Evolutionary conservation across 2,329 filamentous ascomycete genomes (phyloP).

Genomic region (Aspergillus pseudotamarii): DNA sequence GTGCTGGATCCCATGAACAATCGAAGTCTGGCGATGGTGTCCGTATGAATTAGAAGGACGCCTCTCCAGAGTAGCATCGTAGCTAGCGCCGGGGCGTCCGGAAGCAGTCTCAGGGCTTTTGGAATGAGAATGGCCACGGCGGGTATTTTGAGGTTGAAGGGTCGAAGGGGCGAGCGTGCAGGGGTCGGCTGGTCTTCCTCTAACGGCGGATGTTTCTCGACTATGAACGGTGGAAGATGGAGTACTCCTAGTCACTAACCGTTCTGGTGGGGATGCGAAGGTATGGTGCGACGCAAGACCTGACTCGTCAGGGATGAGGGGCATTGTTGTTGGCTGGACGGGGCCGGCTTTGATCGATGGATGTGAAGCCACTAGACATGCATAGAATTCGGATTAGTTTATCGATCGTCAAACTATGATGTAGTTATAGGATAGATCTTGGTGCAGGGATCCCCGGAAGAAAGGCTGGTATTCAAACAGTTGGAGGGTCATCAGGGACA

Average conservation of each 20-base stretch:
- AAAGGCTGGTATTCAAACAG: neutral
- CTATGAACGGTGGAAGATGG: conserved; percentile 44
- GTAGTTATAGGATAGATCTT: neutral
- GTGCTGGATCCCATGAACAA: conserved; percentile 93
- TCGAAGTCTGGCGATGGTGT: conserved; percentile 94
- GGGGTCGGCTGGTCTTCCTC: conserved; percentile 44
- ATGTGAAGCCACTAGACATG: conserved; percentile 39
- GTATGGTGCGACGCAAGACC: conserved; percentile 41
- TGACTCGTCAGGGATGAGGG: conserved; percentile 45
- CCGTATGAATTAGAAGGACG: conserved; percentile 64
- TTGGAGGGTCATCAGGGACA: conserved; percentile 11
- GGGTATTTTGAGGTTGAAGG: conserved; percentile 37
- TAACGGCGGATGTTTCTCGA: conserved; percentile 47
- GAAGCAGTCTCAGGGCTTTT: conserved; percentile 45
- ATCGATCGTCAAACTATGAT: neutral
- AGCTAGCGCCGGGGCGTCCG: conserved; percentile 37
- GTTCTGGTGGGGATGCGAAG: conserved; percentile 41
- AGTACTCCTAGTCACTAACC: conserved; percentile 39
- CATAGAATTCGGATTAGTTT: conserved; percentile 15
- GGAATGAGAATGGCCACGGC: conserved; percentile 45
- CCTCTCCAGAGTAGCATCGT: conserved; percentile 44
- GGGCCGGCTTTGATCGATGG: conserved; percentile 40
- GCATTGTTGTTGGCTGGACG: conserved; percentile 42
- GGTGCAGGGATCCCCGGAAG: neutral
- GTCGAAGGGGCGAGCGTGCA: conserved; percentile 38